Conservation (phyloP, 306 rosid species). For the Potentilla sterilis region DNA sequence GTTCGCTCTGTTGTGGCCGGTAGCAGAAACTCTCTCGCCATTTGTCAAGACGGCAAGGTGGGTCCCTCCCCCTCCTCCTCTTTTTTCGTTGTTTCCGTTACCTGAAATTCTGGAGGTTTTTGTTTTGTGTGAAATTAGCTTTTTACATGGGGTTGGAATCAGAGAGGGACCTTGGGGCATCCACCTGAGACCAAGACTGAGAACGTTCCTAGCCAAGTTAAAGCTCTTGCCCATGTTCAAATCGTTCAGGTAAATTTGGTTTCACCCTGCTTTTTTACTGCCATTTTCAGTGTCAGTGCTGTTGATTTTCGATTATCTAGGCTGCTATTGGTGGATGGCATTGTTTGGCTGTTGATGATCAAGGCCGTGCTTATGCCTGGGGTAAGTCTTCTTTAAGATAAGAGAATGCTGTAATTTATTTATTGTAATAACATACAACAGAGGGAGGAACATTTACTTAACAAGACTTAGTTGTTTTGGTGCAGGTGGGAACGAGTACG, state of each 20-base stretch:
- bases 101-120: not conserved
- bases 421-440: too few relatives aligned
- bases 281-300: too few relatives aligned
- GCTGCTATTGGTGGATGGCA: slow-evolving; percentile 99
- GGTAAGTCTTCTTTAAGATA: slow-evolving; percentile 38
- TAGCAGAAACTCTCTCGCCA: slow-evolving; percentile 93
- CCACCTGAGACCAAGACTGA: slow-evolving; percentile 81
- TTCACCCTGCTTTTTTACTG: not conserved
- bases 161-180: slow-evolving; percentile 95
- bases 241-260: slow-evolving; percentile 69
- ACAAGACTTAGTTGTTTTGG: slow-evolving; percentile 18
- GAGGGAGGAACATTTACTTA: too few relatives aligned
- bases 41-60: slow-evolving; percentile 81
- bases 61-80: not conserved
- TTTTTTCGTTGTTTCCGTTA: not conserved
- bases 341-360: slow-evolving; percentile 98
- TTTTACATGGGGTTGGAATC: slow-evolving; percentile 99
- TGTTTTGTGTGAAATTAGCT: slow-evolving; percentile 33
- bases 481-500: slow-evolving; percentile 96
- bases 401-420: not conserved
- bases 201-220: slow-evolving; percentile 90
- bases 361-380: slow-evolving; percentile 97
- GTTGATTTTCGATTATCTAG: too few relatives aligned
- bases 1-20: slow-evolving; percentile 90
- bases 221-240: slow-evolving; percentile 66